Percentiles rank a stretch among this genome's conserved stretches.
Evolutionary conservation across 2,329 filamentous ascomycete genomes (phyloP).

Genomic region (Fonsecaea nubica): DNA sequence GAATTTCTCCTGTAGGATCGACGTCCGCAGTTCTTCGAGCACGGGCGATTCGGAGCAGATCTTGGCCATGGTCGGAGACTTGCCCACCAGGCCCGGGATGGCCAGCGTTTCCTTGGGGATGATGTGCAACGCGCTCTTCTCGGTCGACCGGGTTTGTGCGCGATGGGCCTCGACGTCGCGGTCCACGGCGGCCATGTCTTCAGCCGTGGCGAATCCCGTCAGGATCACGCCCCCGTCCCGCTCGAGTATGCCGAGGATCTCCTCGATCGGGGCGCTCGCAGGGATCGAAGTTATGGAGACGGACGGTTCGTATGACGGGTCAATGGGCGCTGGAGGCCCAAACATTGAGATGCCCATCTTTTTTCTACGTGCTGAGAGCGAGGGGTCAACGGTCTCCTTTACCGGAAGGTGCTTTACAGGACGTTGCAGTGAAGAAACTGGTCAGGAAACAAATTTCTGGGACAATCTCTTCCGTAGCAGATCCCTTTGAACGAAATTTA

Average conservation of each 20-base stretch:
- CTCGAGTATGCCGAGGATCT: constrained; percentile 44
- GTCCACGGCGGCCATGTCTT: constrained; percentile 42
- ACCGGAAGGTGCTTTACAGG: not conserved
- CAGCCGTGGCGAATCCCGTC: constrained; percentile 39
- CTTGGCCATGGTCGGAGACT: constrained; percentile 32
- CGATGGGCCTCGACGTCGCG: constrained; percentile 25
- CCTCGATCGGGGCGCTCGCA: constrained; percentile 40
- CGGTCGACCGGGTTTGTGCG: constrained; percentile 18
- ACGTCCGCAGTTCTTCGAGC: constrained; percentile 40
- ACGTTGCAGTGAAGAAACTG: not conserved
- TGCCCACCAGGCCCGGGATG: constrained; percentile 44
- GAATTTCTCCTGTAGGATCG: constrained; percentile 42
- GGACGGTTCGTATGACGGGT: constrained; percentile 25
- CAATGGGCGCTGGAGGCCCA: constrained; percentile 21
- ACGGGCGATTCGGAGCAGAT: constrained; percentile 39
- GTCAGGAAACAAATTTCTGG: not conserved
- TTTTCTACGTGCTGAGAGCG: not conserved
- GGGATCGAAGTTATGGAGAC: constrained; percentile 40
- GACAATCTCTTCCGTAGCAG: not conserved
- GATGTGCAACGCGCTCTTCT: constrained; percentile 28
- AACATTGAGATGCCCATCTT: constrained; percentile 24
- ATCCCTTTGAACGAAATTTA: not conserved
- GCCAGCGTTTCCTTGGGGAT: constrained; percentile 34
- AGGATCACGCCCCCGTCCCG: constrained; percentile 47
- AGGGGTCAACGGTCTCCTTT: too few species aligned